Conservation (phyloP, 1,284 basidiomycete genomes). For the Leccinum subrobustum region DNA sequence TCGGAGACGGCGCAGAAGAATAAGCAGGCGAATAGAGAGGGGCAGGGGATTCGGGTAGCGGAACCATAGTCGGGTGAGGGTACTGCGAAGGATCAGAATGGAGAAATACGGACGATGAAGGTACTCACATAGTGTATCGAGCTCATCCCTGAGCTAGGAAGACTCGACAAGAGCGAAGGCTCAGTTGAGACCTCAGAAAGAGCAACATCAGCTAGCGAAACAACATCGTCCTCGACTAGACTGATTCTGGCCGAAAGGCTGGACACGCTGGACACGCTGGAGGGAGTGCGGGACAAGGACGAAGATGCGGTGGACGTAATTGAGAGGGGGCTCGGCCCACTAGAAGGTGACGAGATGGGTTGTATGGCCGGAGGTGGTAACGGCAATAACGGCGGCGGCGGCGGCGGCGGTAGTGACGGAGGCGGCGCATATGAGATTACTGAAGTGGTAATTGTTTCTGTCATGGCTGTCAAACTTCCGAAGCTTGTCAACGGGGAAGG, state of each 20-base stretch:
- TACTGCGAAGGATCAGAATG: slow-evolving; percentile 17
- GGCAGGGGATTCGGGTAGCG: slow-evolving; percentile 37
- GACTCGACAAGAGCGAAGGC: slow-evolving; percentile 52
- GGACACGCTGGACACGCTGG: slow-evolving; percentile 36
- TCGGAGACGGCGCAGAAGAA: slow-evolving; percentile 42
- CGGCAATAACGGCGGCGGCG: slow-evolving; percentile 5
- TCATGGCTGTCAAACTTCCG: slow-evolving; percentile 33
- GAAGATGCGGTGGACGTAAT: slow-evolving; percentile 34
- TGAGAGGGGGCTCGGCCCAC: slow-evolving; percentile 28
- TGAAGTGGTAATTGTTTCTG: slow-evolving; percentile 38
- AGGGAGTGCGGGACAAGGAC: slow-evolving; percentile 38
- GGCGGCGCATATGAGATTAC: slow-evolving; percentile 10
- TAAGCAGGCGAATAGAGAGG: slow-evolving; percentile 28
- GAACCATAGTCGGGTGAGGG: slow-evolving; percentile 32
- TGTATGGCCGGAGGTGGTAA: slow-evolving; percentile 2
- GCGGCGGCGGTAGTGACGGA: background rate
- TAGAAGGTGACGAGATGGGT: slow-evolving; percentile 29
- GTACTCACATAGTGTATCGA: slow-evolving; percentile 35
- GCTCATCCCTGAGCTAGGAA: slow-evolving; percentile 20
- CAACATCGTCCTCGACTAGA: slow-evolving; percentile 34
- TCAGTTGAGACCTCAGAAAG: slow-evolving; percentile 44
- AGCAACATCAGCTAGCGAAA: slow-evolving; percentile 28
- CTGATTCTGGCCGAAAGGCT: slow-evolving; percentile 37
- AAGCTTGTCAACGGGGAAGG: slow-evolving; percentile 42
- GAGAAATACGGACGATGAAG: slow-evolving; percentile 25